A percentile compares a stretch with the other conserved stretches of the same genome.
Evolutionary conservation across 192 early-diverging fungal species (phyloP).

Genomic region (Backusella sp.): DNA sequence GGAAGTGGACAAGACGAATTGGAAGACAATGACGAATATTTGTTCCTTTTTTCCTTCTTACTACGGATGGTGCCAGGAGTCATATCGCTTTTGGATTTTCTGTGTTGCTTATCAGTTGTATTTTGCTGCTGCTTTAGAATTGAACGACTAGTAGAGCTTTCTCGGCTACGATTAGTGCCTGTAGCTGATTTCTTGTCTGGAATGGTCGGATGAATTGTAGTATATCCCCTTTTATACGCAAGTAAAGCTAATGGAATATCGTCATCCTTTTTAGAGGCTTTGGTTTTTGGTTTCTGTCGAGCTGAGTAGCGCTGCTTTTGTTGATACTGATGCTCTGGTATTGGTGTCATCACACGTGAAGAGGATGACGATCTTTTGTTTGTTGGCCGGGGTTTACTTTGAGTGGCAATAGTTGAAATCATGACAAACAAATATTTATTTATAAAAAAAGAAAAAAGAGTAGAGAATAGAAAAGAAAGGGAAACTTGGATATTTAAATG

Average conservation of each 20-base stretch:
- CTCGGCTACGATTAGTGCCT: background rate
- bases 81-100: background rate
- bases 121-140: background rate
- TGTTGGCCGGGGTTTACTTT: background rate
- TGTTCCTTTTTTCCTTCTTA: background rate
- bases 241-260: conserved; percentile 18
- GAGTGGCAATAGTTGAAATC: conserved; percentile 5
- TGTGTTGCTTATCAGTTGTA: background rate
- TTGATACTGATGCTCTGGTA: background rate
- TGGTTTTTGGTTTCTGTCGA: background rate
- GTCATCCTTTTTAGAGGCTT: conserved; percentile 6
- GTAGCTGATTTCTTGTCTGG: background rate
- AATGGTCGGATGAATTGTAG: conserved; percentile 8
- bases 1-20: background rate
- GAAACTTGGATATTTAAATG: background rate
- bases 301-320: background rate
- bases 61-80: background rate
- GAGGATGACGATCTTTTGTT: background rate
- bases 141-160: background rate
- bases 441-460: background rate
- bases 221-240: conserved; percentile 20
- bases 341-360: background rate
- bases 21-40: background rate
- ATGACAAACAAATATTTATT: background rate
- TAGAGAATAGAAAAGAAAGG: background rate